Evolutionary conservation across 163 green algal species (phyloP), one percentile per base, ranked within the genome.

Genomic region (Picocystis sp.): DNA sequence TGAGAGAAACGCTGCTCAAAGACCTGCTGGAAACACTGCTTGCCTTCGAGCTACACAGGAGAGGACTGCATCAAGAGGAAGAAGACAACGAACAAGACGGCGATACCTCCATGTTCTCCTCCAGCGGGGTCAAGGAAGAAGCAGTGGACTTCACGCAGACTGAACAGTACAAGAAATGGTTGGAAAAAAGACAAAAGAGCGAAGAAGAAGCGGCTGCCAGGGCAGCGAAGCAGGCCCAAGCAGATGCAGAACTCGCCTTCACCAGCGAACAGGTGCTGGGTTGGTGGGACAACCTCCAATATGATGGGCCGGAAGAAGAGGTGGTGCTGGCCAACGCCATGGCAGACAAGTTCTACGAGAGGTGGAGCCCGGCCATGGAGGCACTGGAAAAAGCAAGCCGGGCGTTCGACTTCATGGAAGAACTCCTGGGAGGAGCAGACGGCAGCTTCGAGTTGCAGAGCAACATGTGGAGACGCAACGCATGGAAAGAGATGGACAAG

Each of bases 361-460:
- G 64, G 56, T 90, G 80, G 80, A 42, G 60, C 54, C 56, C 52
- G 24, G 77, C 80, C 2, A 78, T 89, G 24, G 62, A 67, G 45
- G 70, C 78, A 21, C 60, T 89, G 38, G 41, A 45, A n/a, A 63
- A 61, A 22, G 81, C 81, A 14, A 81, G 81, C 1, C 55, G 56
- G 2, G 81, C 81, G 3, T 92, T 92, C 49, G 73, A 87, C 25
- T 80, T 81, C 1, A 63, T 92, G 47, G 81, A 92, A 62, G 66
- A 70, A 29, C 58, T 92, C 49, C 73, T 92, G 19, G 81, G 81
- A 0, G 74, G 80, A 54, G 35, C 48, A 21, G 21, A 65, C 46
- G 58, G 67, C 38, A 46, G 50, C 0, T 91, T 91, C 58, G 65
- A 84, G 22, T 56, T 91, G 34, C 62, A 61, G 35, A 66, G 71